A percentile compares a stretch with the other conserved stretches of the same genome.
Conservation (phyloP, 306 rosid species). For the Medicago ruthenica region DNA sequence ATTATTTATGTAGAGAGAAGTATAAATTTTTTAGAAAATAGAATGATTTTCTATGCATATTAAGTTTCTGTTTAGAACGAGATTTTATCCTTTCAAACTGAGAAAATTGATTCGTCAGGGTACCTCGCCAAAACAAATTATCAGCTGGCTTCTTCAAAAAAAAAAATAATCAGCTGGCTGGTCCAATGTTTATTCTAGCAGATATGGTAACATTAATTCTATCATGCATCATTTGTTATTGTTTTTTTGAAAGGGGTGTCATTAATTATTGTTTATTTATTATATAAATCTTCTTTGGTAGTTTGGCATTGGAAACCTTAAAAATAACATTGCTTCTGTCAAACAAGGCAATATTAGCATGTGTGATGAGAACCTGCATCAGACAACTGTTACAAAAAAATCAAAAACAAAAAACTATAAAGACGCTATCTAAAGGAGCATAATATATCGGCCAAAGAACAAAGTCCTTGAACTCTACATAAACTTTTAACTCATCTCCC, state of each 20-base stretch:
- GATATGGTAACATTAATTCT: no score
- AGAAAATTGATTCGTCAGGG: slow-evolving; percentile 14
- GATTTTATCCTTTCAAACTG: slow-evolving; percentile 12
- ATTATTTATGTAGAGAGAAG: slow-evolving; percentile 32
- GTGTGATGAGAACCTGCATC: background rate
- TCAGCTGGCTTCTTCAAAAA: no score
- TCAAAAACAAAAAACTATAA: background rate
- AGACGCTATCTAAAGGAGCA: slow-evolving; percentile 9
- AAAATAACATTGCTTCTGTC: background rate
- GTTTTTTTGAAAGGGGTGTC: no score
- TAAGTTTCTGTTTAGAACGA: background rate
- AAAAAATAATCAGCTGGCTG: slow-evolving; percentile 11
- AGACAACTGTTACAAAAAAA: slow-evolving; percentile 13
- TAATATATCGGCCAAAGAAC: background rate
- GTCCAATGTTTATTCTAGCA: slow-evolving; percentile 5
- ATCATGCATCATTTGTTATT: no score
- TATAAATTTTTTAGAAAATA: slow-evolving; percentile 22
- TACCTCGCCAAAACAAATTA: slow-evolving; percentile 8
- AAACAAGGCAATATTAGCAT: no score
- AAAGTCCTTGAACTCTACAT: background rate
- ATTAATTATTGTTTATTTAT: no score
- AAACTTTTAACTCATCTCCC: slow-evolving; percentile 2
- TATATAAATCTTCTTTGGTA: no score
- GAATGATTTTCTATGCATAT: slow-evolving; percentile 16
- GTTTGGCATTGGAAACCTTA: background rate